Evolutionary conservation across 2,329 filamentous ascomycete genomes (phyloP).

Genomic region (Fusarium sambucinum): DNA sequence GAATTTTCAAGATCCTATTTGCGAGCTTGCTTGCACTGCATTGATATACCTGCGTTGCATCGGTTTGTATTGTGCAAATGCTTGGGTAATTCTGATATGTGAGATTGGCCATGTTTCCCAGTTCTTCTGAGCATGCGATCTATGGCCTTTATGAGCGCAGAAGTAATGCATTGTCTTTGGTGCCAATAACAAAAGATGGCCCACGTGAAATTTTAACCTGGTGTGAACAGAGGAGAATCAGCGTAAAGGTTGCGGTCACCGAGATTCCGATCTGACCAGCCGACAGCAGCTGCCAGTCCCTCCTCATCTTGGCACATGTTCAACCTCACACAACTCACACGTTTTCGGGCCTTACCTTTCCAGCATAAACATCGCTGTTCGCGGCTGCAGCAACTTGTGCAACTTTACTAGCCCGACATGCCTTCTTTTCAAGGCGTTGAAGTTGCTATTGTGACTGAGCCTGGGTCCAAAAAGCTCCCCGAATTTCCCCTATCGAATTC

Average conservation of each 20-base stretch:
- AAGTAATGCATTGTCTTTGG: background rate
- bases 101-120: background rate
- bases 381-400: background rate
- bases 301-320: background rate
- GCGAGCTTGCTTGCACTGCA: background rate
- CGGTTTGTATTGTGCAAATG: background rate
- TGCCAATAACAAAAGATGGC: background rate
- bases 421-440: conserved; percentile 64
- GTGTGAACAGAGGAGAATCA: background rate
- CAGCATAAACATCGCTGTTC: background rate
- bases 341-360: background rate
- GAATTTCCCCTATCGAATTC: conserved; percentile 69
- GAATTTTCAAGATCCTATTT: background rate
- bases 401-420: conserved; percentile 52
- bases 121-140: background rate
- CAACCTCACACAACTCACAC: background rate
- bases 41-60: background rate
- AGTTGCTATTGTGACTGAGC: conserved; percentile 57
- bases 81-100: background rate
- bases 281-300: conserved; percentile 18
- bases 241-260: too few species aligned
- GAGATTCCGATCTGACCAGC: conserved; percentile 3
- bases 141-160: background rate
- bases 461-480: conserved; percentile 56
- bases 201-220: background rate